A percentile compares a stretch with the other conserved stretches of the same genome.
phyloP scores from a whole-genome alignment of 371 early-diverging fungal species.

The Mycotypha africana region DNA sequence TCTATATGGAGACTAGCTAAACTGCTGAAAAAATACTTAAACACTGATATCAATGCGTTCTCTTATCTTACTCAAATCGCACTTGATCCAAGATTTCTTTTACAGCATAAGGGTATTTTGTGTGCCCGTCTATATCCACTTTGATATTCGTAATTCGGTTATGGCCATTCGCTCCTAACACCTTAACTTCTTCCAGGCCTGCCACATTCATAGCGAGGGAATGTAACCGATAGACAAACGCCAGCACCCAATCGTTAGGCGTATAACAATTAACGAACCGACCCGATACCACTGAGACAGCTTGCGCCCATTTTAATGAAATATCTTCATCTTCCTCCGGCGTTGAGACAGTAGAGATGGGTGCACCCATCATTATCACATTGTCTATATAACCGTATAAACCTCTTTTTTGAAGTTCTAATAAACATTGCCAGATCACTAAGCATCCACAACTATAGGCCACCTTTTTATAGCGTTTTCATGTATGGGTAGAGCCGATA shows the following conservation, averaged over 20 bases:
- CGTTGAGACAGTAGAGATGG: slow-evolving; percentile 51
- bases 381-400: slow-evolving; percentile 48
- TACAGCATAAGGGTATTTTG: slow-evolving; percentile 63
- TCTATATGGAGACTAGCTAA: no score
- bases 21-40: no score
- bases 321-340: no score
- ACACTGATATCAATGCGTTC: no score
- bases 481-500: no score
- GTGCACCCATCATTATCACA: slow-evolving; percentile 62
- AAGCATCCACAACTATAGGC: slow-evolving; percentile 93
- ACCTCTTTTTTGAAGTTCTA: slow-evolving; percentile 68
- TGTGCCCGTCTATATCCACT: slow-evolving; percentile 77
- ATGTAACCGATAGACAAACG: slow-evolving; percentile 68
- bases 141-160: slow-evolving; percentile 73
- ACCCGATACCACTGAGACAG: slow-evolving; percentile 68
- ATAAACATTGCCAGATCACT: slow-evolving; percentile 83
- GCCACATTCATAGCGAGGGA: slow-evolving; percentile 69
- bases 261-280: slow-evolving; percentile 88
- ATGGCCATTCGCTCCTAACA: slow-evolving; percentile 1
- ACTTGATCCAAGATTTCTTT: slow-evolving; percentile 20
- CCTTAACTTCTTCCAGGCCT: slow-evolving; percentile 67
- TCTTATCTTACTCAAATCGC: slow-evolving; percentile 13
- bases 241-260: slow-evolving; percentile 87
- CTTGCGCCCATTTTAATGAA: slow-evolving; percentile 39
- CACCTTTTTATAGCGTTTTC: no score